Evolutionary conservation across 352 stramenopile species (phyloP), one percentile per base, ranked within the genome.

Genomic region (Pythium inflatum): DNA sequence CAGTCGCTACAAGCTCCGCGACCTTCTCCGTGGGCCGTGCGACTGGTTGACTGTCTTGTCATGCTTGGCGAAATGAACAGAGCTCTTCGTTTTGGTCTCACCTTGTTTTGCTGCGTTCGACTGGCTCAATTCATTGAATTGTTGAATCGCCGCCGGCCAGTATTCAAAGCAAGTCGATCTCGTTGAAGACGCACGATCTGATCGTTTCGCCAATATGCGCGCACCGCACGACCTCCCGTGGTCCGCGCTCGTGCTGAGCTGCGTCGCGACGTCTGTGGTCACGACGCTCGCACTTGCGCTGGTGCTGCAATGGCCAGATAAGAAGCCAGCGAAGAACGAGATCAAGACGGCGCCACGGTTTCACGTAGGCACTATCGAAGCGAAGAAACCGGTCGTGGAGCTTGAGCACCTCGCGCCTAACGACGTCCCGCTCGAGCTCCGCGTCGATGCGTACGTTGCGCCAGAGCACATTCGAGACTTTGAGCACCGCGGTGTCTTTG

Each of bases 401-500:
- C 71, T 89, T 0, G 62, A 70, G n/a, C 27, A 20, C 0, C 62
- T 89, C 13, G 31, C 41, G 13, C 50, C 38, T 0, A 45, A 76
- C 1, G 57, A 73, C 3, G 70, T 93, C 1, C 83, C 86, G 4
- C n/a, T 28, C 0, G 65, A 45, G 28, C 69, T 92, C 5, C 81
- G 81, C 5, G 56, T 91, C 24, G 68, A 77, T 18, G 64, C 72
- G 33, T 94, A 87, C 57, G 83, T 94, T 57, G 71, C 71, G 0
- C 66, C 25, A 1, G 61, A 86, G n/a, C 76, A 77, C 53, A 68
- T 84, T 8, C 43, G 51, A 9, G 61, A 73, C 12, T 92, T 94
- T 41, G 75, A 81, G 30, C 84, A 94, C 61, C 56, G 56, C 7
- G 70, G 66, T 0, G 50, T 94, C 13, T 91, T 94, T 56, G 67